Percentiles rank a stretch among this genome's conserved stretches.
phyloP scores from a whole-genome alignment of 1,139 yeast genomes.

The Magnusiomyces suaveolens region DNA sequence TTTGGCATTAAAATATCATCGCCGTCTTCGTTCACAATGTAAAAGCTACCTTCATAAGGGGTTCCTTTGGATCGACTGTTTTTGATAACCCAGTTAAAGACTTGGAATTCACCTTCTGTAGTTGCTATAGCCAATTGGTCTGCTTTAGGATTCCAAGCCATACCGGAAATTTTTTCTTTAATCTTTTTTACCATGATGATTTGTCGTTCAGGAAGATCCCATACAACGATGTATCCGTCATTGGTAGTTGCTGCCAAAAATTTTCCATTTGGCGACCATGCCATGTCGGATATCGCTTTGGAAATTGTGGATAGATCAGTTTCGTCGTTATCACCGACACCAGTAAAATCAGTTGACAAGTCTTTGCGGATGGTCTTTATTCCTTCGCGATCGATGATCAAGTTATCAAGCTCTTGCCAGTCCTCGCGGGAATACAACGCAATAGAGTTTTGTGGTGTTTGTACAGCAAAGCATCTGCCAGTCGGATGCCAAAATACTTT shows the following conservation, averaged over 20 bases:
- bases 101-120: background rate
- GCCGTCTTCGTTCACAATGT: conserved; percentile 26
- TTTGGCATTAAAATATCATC: no score
- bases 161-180: background rate
- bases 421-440: conserved; percentile 27
- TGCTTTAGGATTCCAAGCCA: conserved; percentile 1
- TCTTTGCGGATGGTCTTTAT: background rate
- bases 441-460: conserved; percentile 35
- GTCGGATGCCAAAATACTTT: conserved; percentile 51
- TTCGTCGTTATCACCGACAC: conserved; percentile 2
- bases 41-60: background rate
- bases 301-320: conserved; percentile 10
- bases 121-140: background rate
- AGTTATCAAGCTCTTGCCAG: conserved; percentile 7
- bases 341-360: conserved; percentile 4
- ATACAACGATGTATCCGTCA: conserved; percentile 45
- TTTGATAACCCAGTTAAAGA: background rate
- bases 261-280: conserved; percentile 53
- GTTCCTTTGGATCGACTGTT: background rate
- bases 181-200: background rate
- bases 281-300: conserved; percentile 39
- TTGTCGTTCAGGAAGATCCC: conserved; percentile 27
- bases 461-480: conserved; percentile 56
- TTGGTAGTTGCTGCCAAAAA: conserved; percentile 45
- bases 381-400: background rate